These are phyloP conservation scores for Didymella pomorum DNA, from an alignment of 2,329 filamentous ascomycete species.

Conservation along the genomic window DNA sequence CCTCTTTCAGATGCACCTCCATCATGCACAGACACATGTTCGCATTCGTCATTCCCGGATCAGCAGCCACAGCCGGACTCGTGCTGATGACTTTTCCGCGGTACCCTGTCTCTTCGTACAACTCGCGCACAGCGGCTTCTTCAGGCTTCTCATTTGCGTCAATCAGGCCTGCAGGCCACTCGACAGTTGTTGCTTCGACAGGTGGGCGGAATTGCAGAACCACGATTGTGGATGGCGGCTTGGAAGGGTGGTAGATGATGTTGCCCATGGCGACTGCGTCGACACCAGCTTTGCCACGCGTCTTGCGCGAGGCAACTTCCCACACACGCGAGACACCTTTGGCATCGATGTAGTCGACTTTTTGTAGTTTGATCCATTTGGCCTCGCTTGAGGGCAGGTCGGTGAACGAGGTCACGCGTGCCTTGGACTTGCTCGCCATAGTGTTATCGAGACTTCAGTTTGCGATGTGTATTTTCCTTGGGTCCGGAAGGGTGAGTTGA, in stretches of 20 bases:
- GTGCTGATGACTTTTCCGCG: conserved; percentile 53
- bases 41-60: conserved; percentile 40
- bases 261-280: conserved; percentile 78
- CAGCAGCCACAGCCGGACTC: conserved; percentile 32
- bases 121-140: conserved; percentile 64
- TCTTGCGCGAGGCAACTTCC: conserved; percentile 75
- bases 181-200: conserved; percentile 64
- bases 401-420: conserved; percentile 31
- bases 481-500: not conserved
- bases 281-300: conserved; percentile 59
- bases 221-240: conserved; percentile 42
- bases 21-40: conserved; percentile 40
- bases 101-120: conserved; percentile 70
- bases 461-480: not conserved
- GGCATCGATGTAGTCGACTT: conserved; percentile 66
- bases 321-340: conserved; percentile 66
- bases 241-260: conserved; percentile 59
- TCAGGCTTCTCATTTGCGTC: conserved; percentile 65
- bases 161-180: conserved; percentile 59
- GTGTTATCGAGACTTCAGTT: not conserved
- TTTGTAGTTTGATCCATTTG: conserved; percentile 47
- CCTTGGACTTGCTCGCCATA: conserved; percentile 24
- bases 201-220: conserved; percentile 66
- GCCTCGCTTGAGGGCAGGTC: conserved; percentile 35
- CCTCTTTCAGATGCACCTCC: conserved; percentile 34